These are phyloP conservation scores for Lindgomyces ingoldianus DNA, from an alignment of 495 filamentous ascomycete genomes.

Conservation along the genomic window DNA sequence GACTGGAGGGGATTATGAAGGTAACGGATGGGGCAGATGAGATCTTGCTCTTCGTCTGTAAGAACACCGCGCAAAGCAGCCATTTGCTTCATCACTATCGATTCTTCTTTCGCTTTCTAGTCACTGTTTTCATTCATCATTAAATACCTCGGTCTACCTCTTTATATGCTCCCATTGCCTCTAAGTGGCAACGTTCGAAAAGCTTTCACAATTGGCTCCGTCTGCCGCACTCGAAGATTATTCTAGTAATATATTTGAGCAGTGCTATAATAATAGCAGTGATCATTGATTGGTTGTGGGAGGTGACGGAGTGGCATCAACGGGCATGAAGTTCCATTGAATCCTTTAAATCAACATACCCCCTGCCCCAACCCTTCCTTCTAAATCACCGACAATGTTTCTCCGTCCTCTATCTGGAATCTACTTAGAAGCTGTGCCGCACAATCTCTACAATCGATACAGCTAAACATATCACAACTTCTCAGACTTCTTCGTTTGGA, in stretches of 20 bases:
- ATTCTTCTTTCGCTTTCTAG: not conserved
- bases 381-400: no score
- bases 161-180: no score
- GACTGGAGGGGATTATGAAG: not conserved
- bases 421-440: not conserved
- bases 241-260: no score
- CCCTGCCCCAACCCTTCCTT: no score
- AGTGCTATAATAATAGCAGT: not conserved
- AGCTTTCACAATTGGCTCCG: no score
- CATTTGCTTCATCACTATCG: not conserved
- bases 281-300: no score
- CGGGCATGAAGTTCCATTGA: no score
- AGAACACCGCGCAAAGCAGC: not conserved
- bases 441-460: not conserved
- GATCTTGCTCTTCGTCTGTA: not conserved
- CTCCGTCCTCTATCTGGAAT: not conserved
- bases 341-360: no score
- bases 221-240: no score
- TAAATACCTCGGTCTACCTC: not conserved
- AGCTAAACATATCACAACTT: not conserved
- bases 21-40: not conserved
- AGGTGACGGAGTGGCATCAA: no score
- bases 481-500: not conserved
- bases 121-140: not conserved
- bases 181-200: no score